A percentile compares a stretch with the other conserved stretches of the same genome.
Evolutionary conservation across 2,329 filamentous ascomycete genomes (phyloP).

Genomic region (Aspergillus ruber): DNA sequence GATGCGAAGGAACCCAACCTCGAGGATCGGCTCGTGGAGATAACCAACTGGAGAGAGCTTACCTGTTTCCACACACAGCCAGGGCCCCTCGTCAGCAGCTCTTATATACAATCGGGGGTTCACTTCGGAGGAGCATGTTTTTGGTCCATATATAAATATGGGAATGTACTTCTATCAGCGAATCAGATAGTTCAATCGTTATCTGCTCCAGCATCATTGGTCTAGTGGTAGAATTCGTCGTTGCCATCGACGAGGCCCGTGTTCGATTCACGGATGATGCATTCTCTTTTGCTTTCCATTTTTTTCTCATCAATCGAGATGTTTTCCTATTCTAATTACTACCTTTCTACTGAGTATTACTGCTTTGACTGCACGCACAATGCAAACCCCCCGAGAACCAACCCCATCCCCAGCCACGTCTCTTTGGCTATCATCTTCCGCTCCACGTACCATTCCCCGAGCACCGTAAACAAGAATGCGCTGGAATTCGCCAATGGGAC

Average conservation of each 20-base stretch:
- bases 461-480: constrained; percentile 90
- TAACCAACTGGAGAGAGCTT: too few species aligned
- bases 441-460: constrained; percentile 93
- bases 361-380: constrained; percentile 64
- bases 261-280: constrained; percentile 45
- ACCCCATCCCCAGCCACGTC: constrained; percentile 72
- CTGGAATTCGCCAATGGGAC: constrained; percentile 92
- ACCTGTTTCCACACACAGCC: too few species aligned
- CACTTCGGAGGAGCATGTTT: neutral
- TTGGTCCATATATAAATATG: neutral
- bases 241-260: constrained; percentile 43
- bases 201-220: constrained; percentile 30
- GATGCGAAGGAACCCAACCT: too few species aligned
- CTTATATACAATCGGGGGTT: too few species aligned
- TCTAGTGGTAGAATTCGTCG: constrained; percentile 43
- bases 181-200: neutral
- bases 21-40: too few species aligned
- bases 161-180: neutral
- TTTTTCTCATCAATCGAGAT: constrained; percentile 1
- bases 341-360: constrained; percentile 1
- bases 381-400: constrained; percentile 74
- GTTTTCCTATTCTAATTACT: neutral
- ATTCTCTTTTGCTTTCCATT: constrained; percentile 17
- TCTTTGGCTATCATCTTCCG: constrained; percentile 82
- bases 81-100: too few species aligned